Conservation (phyloP, 2,329 filamentous ascomycete genomes). For the Akanthomyces uredinophilus region DNA sequence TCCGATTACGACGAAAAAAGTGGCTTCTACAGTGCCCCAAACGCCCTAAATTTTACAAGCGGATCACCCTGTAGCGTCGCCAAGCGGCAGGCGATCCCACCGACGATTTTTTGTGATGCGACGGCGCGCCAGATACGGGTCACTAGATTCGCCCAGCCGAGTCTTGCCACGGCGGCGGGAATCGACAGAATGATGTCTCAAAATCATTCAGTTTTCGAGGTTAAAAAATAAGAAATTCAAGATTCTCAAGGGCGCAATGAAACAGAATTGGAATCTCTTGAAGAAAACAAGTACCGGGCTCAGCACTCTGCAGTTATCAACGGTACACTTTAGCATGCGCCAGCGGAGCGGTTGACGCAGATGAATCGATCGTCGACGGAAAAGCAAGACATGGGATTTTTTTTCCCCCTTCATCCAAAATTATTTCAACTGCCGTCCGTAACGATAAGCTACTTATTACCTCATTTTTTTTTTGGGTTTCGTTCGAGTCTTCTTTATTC, state of each 20-base stretch:
- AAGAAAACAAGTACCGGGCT: too few species aligned
- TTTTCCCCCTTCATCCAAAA: neutral
- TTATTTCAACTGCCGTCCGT: neutral
- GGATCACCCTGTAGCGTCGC: neutral
- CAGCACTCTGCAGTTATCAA: neutral
- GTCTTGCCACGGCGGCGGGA: neutral
- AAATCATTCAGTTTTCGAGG: neutral
- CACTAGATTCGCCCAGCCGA: neutral
- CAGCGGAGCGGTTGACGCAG: neutral
- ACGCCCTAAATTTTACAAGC: neutral
- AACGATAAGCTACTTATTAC: neutral
- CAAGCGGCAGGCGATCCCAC: conserved; percentile 1
- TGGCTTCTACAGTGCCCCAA: neutral
- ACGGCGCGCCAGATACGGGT: conserved; percentile 10
- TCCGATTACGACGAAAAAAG: neutral
- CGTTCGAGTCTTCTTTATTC: neutral
- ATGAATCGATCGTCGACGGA: neutral
- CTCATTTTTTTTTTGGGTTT: neutral
- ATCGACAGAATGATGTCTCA: too few species aligned
- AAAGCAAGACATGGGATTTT: neutral
- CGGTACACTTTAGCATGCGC: neutral
- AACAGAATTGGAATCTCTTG: too few species aligned
- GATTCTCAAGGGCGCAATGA: too few species aligned
- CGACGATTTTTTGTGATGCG: conserved; percentile 7
- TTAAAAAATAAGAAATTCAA: neutral